Conservation (phyloP, 1,139 yeast species). For the Candida sanyaensis region DNA sequence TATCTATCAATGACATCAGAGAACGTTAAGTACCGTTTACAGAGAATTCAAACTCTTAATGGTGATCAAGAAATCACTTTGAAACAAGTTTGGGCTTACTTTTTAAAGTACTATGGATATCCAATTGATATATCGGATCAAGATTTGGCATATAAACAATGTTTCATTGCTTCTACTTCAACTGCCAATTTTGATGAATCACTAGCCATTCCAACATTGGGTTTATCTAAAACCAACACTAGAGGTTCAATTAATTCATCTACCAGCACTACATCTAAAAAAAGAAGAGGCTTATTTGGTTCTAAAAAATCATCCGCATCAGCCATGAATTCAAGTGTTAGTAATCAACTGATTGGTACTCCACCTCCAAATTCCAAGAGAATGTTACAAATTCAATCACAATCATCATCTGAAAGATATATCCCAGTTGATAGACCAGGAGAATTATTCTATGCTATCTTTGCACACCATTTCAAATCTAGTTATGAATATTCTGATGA, state of each 20-base stretch:
- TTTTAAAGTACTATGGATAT: conserved; percentile 42
- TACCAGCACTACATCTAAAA: conserved; percentile 21
- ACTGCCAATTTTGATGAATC: conserved; percentile 22
- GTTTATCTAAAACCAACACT: conserved; percentile 28
- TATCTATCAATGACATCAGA: conserved; percentile 11
- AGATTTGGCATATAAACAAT: conserved; percentile 34
- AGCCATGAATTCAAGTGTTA: conserved; percentile 13
- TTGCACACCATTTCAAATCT: conserved; percentile 23
- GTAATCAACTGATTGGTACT: conserved; percentile 14
- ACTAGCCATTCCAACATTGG: conserved; percentile 19
- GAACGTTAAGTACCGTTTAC: conserved; percentile 30
- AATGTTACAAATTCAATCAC: conserved; percentile 32
- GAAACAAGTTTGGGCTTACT: conserved; percentile 45
- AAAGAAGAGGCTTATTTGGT: conserved; percentile 23
- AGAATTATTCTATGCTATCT: conserved; percentile 24
- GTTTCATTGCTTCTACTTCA: conserved; percentile 36
- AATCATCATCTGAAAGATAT: conserved; percentile 32
- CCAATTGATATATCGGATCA: conserved; percentile 29
- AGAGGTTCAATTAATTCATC: conserved; percentile 31
- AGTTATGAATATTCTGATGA: conserved; percentile 27
- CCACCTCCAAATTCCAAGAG: conserved; percentile 26
- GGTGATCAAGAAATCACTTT: conserved; percentile 43
- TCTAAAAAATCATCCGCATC: conserved; percentile 14
- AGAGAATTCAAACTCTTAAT: conserved; percentile 42
- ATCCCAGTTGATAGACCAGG: conserved; percentile 26